These are phyloP conservation scores for Skeletonema potamos DNA, from an alignment of 108 stramenopile genomes.

Conservation along the genomic window DNA sequence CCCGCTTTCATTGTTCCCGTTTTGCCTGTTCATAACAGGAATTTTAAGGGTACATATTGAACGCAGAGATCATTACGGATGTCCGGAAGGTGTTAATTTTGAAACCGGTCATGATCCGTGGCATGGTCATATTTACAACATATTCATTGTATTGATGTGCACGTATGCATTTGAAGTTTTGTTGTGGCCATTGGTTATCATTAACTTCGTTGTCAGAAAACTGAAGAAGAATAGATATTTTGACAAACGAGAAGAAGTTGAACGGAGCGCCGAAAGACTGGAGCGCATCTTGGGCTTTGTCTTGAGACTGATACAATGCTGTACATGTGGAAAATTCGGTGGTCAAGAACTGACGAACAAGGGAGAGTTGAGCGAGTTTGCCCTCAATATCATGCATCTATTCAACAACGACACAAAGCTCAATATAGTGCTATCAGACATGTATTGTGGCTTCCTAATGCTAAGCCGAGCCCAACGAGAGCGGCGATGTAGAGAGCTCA, in stretches of 20 bases:
- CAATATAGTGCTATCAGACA: too few relatives aligned
- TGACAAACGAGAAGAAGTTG: too few relatives aligned
- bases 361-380: too few relatives aligned
- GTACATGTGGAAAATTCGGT: too few relatives aligned
- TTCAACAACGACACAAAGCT: too few relatives aligned
- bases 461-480: too few relatives aligned
- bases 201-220: background rate
- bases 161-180: background rate
- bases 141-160: background rate
- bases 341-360: too few relatives aligned
- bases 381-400: too few relatives aligned
- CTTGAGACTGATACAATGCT: too few relatives aligned
- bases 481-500: too few relatives aligned
- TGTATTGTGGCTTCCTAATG: too few relatives aligned
- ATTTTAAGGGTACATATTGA: background rate
- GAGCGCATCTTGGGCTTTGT: background rate
- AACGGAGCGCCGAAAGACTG: background rate
- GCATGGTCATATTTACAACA: background rate
- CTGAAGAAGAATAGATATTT: too few relatives aligned
- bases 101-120: background rate
- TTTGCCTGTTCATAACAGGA: background rate
- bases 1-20: background rate
- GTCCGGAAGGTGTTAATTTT: background rate
- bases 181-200: background rate
- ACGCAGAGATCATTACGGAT: constrained; percentile 9